phyloP scores from a whole-genome alignment of 805 yeast genomes.

The baker's yeast (Saccharomyces cerevisiae) region DNA sequence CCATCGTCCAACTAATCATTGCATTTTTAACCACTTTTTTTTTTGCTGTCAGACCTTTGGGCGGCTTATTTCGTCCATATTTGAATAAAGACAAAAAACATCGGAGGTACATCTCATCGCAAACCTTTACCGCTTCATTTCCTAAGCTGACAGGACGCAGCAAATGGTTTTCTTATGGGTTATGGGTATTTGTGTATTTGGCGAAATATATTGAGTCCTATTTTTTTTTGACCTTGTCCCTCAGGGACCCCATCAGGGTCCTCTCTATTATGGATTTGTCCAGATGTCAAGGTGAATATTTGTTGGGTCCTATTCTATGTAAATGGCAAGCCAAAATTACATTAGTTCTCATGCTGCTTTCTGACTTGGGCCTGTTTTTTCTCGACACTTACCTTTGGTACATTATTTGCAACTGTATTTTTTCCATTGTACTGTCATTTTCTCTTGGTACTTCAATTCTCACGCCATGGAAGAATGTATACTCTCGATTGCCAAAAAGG shows the following conservation, averaged over 20 bases:
- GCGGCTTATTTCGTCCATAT: constrained; percentile 42
- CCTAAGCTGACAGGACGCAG: constrained; percentile 46
- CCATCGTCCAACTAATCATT: constrained; percentile 48
- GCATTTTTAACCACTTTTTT: constrained; percentile 48
- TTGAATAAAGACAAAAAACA: constrained; percentile 25
- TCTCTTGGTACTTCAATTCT: constrained; percentile 74
- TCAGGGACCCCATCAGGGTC: constrained; percentile 67
- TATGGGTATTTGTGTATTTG: constrained; percentile 60
- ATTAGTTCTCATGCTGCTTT: constrained; percentile 42
- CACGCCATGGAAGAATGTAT: constrained; percentile 84
- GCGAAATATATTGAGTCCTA: constrained; percentile 72
- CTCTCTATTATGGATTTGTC: constrained; percentile 46
- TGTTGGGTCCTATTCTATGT: constrained; percentile 48
- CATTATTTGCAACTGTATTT: constrained; percentile 67
- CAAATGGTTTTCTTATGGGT: constrained; percentile 52
- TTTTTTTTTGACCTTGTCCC: constrained; percentile 63
- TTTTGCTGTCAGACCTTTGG: constrained; percentile 55
- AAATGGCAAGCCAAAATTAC: constrained; percentile 48
- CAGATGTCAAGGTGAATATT: constrained; percentile 54
- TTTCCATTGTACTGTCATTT: constrained; percentile 63
- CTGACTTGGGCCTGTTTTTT: constrained; percentile 64
- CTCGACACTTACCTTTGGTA: constrained; percentile 83
- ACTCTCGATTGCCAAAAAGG: constrained; percentile 67
- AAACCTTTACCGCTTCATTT: constrained; percentile 53
- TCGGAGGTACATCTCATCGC: constrained; percentile 44